These are phyloP conservation scores for Monilinia aucupariae DNA, from an alignment of 2,329 filamentous ascomycete genomes.

Conservation along the genomic window DNA sequence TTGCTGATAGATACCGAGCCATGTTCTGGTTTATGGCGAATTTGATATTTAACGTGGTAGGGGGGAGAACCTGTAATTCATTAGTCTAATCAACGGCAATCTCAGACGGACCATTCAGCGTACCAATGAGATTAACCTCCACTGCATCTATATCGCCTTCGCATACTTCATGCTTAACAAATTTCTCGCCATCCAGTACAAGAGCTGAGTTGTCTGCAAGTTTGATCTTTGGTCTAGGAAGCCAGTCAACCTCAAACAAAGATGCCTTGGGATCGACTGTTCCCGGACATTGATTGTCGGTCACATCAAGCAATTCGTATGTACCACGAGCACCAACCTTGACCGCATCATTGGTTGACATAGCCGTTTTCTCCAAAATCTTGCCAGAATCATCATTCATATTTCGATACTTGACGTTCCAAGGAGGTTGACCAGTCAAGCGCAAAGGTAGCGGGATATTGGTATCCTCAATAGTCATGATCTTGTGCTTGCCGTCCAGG, in stretches of 20 bases:
- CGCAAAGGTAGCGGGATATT: conserved; percentile 72
- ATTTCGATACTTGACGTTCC: conserved; percentile 73
- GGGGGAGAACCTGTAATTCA: conserved; percentile 62
- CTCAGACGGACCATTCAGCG: conserved; percentile 28
- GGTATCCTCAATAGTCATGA: conserved; percentile 72
- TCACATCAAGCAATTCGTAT: conserved; percentile 74
- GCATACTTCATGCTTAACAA: conserved; percentile 76
- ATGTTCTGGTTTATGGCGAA: conserved; percentile 64
- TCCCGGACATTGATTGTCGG: conserved; percentile 77
- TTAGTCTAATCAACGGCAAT: background rate
- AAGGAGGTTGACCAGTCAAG: conserved; percentile 79
- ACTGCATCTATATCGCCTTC: conserved; percentile 91
- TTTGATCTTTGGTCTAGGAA: conserved; percentile 68
- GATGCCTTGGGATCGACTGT: conserved; percentile 68
- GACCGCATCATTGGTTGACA: conserved; percentile 63
- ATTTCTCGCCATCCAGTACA: conserved; percentile 47
- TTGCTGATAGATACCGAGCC: conserved; percentile 60
- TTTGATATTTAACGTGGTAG: conserved; percentile 76
- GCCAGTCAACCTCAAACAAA: conserved; percentile 77
- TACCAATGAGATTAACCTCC: conserved; percentile 73
- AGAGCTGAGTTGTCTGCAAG: conserved; percentile 62
- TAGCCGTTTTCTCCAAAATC: conserved; percentile 42
- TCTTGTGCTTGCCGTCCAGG: conserved; percentile 70
- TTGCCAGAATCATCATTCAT: conserved; percentile 46
- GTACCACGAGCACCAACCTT: conserved; percentile 61